Conservation (phyloP, 805 yeast species). For the Yarrowia sp. region DNA sequence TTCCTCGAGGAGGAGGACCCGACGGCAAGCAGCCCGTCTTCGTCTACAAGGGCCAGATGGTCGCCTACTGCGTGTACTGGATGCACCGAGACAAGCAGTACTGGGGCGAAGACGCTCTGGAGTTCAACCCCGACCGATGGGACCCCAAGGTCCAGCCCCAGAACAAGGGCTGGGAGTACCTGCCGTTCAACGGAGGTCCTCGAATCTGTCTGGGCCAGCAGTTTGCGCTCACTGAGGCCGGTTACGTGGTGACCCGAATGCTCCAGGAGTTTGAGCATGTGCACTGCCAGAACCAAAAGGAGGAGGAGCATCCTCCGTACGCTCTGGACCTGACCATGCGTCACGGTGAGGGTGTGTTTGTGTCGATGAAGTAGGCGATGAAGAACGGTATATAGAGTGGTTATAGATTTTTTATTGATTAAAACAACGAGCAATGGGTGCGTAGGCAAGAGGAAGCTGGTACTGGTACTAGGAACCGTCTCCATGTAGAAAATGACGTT, state of each 20-base stretch:
- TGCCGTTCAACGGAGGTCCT: slow-evolving; percentile 57
- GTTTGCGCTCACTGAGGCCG: slow-evolving; percentile 53
- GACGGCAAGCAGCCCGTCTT: slow-evolving; percentile 43
- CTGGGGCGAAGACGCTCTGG: slow-evolving; percentile 48
- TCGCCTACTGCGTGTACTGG: slow-evolving; percentile 43
- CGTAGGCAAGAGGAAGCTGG: too few species aligned
- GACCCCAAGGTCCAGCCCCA: slow-evolving; percentile 40
- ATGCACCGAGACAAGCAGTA: slow-evolving; percentile 44
- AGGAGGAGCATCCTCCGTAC: slow-evolving; percentile 14
- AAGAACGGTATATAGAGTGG: not conserved
- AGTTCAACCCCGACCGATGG: slow-evolving; percentile 52
- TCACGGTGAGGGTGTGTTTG: slow-evolving; percentile 1
- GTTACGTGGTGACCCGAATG: slow-evolving; percentile 47
- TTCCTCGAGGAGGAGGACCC: slow-evolving; percentile 53
- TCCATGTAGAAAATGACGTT: too few species aligned
- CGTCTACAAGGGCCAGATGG: slow-evolving; percentile 46
- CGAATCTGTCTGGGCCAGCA: slow-evolving; percentile 57
- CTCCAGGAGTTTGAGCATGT: slow-evolving; percentile 33
- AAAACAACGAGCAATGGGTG: not conserved
- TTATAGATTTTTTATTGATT: not conserved
- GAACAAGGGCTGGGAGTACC: slow-evolving; percentile 44
- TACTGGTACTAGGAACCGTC: too few species aligned
- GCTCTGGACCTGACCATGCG: slow-evolving; percentile 10
- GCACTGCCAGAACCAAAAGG: slow-evolving; percentile 1
- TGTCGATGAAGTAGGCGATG: not conserved